Percentiles rank a stretch among this genome's conserved stretches.
Evolutionary conservation across 306 rosid genomes (phyloP).

Genomic region (Cicer chorassanicum): DNA sequence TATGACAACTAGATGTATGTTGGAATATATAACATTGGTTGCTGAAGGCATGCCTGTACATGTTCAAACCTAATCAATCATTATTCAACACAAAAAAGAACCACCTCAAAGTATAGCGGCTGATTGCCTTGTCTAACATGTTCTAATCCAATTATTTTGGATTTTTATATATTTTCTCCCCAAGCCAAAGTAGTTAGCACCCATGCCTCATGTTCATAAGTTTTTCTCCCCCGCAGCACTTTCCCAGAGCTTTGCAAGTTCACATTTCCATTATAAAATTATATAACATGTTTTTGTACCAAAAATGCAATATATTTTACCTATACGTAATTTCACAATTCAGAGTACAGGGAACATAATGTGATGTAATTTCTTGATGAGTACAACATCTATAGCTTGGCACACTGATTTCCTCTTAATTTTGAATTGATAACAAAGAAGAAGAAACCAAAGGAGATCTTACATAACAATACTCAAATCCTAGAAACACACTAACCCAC

Average conservation of each 20-base stretch:
- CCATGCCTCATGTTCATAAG: conserved; percentile 23
- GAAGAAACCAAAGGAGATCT: conserved; percentile 30
- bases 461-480: conserved; percentile 38
- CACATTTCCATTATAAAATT: conserved; percentile 9
- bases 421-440: conserved; percentile 23
- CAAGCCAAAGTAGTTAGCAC: conserved; percentile 22
- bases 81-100: conserved; percentile 29
- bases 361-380: conserved; percentile 27
- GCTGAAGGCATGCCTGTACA: conserved; percentile 24
- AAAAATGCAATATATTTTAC: conserved; percentile 17
- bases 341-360: conserved; percentile 20
- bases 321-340: conserved; percentile 13
- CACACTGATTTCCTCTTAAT: conserved; percentile 33
- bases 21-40: conserved; percentile 32
- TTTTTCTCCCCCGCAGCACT: conserved; percentile 6
- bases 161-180: conserved; percentile 32
- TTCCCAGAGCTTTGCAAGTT: conserved; percentile 12
- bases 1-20: conserved; percentile 3
- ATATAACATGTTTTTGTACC: conserved; percentile 12
- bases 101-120: conserved; percentile 6
- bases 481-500: conserved; percentile 34
- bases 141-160: conserved; percentile 3
- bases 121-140: not conserved
- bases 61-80: conserved; percentile 24
- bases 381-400: conserved; percentile 29